Conservation (phyloP, 495 filamentous ascomycete species). For the Podospora tetraspora region DNA sequence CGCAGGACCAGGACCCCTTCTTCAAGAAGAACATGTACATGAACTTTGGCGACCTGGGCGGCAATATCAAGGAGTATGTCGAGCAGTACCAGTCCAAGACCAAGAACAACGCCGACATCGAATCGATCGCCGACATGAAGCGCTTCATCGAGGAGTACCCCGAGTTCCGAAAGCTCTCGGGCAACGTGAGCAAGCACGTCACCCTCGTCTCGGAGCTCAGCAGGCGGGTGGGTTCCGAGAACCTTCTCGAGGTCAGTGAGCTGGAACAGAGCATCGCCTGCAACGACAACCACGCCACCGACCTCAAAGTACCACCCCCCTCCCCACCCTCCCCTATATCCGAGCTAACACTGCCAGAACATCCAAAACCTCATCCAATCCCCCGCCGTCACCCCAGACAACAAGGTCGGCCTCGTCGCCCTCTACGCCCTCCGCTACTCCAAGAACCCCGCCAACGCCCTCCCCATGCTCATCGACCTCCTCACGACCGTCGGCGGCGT, state of each 20-base stretch:
- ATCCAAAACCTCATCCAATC: constrained; percentile 79
- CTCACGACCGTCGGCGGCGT: constrained; percentile 71
- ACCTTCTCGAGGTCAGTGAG: constrained; percentile 87
- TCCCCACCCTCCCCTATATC: neutral
- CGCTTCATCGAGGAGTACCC: constrained; percentile 98
- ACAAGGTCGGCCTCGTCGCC: constrained; percentile 82
- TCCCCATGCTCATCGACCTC: constrained; percentile 78
- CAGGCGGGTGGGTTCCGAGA: constrained; percentile 75
- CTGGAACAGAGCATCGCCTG: constrained; percentile 95
- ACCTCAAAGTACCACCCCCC: constrained; percentile 66
- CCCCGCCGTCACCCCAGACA: constrained; percentile 64
- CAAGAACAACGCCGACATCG: constrained; percentile 86
- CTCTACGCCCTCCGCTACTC: constrained; percentile 91
- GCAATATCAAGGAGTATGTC: constrained; percentile 98
- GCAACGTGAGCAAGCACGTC: constrained; percentile 98
- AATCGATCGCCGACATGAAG: constrained; percentile 97
- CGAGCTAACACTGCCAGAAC: constrained; percentile 45
- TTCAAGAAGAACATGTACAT: constrained; percentile 99
- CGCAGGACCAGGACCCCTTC: constrained; percentile 97
- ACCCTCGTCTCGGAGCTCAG: constrained; percentile 92
- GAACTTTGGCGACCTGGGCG: constrained; percentile 94
- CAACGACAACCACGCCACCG: constrained; percentile 84
- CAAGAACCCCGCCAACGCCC: constrained; percentile 70
- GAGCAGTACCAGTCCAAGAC: constrained; percentile 96
- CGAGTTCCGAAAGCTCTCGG: constrained; percentile 92